Evolutionary conservation across 2,329 filamentous ascomycete genomes (phyloP), one percentile per base, ranked within the genome.

Genomic region (Hirsutella rhossiliensis): DNA sequence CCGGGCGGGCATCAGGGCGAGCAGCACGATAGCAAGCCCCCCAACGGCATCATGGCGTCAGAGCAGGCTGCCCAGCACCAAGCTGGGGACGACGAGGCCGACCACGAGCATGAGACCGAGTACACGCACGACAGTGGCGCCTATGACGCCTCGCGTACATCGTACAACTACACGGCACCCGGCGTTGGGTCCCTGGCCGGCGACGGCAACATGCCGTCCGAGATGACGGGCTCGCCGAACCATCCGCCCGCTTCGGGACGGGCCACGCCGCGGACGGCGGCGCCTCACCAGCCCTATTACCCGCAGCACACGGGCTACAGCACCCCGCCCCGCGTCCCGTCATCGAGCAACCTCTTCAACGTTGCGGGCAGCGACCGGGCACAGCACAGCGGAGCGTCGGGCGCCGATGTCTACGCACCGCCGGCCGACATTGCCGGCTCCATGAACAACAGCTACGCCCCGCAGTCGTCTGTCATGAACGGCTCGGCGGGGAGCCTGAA

Each of bases 311-410:
- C 73, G 42, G 82, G 81, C 23, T 94, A 94, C 65, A 83, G 72
- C 59, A 89, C 87, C 1, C 84, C 89, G 41, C 87, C 88, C 19
- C 81, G 87, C 37, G 71, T 76, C 9, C 68, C 73, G 45, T 72
- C 83, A 4, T 81, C 85, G 1, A 89, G 86, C 69, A 94, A 80
- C 58, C 69, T 95, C 42, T 94, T 94, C 72, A 94, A 81, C 62
- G 83, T 94, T 49, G 88, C 94, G 68, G 89, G 83, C 60, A 87
- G 86, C 58, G 84, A 87, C 47, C 77, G 86, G 23, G 77, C 69
- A 40, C 66, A 71, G 28, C 63, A 78, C 11, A 68, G 55, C 52
- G 82, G 82, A n/a, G 73, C 71, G 28, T 64, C 77, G 12, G 66
- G 73, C 18, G 74, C 74, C 41, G 86, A 94, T 52, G 76, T 81